Conservation (phyloP, 495 filamentous ascomycete genomes). For the Baudoinia panamericana region DNA sequence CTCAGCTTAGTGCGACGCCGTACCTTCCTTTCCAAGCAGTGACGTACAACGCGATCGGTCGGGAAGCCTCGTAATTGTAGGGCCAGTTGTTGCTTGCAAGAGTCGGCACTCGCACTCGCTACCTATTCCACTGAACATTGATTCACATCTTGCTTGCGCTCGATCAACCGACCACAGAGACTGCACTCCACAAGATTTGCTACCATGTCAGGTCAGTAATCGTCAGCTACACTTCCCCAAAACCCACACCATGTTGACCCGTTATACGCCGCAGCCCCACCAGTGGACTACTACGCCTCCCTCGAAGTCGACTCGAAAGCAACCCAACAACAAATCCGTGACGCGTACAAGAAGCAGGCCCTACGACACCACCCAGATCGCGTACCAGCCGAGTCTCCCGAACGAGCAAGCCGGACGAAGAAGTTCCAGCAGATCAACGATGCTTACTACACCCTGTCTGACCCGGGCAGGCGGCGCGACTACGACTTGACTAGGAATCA, state of each 20-base stretch:
- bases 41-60: too few species aligned
- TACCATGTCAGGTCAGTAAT: too few species aligned
- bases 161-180: too few species aligned
- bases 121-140: too few species aligned
- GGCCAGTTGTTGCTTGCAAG: too few species aligned
- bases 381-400: constrained; percentile 70
- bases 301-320: constrained; percentile 65
- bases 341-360: constrained; percentile 91
- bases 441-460: constrained; percentile 91
- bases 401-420: constrained; percentile 67
- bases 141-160: too few species aligned
- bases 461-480: constrained; percentile 63
- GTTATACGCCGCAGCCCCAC: constrained; percentile 10
- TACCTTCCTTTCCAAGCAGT: too few species aligned
- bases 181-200: too few species aligned
- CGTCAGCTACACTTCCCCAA: constrained; percentile 6
- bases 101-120: too few species aligned
- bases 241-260: neutral
- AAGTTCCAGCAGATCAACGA: constrained; percentile 96
- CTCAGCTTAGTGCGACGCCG: too few species aligned
- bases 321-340: constrained; percentile 71
- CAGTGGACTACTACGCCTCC: constrained; percentile 36
- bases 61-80: too few species aligned
- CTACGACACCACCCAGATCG: constrained; percentile 91
- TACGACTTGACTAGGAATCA: constrained; percentile 62